Evolutionary conservation across 495 filamentous ascomycete species (phyloP).

Genomic region (Xylaria sp.): DNA sequence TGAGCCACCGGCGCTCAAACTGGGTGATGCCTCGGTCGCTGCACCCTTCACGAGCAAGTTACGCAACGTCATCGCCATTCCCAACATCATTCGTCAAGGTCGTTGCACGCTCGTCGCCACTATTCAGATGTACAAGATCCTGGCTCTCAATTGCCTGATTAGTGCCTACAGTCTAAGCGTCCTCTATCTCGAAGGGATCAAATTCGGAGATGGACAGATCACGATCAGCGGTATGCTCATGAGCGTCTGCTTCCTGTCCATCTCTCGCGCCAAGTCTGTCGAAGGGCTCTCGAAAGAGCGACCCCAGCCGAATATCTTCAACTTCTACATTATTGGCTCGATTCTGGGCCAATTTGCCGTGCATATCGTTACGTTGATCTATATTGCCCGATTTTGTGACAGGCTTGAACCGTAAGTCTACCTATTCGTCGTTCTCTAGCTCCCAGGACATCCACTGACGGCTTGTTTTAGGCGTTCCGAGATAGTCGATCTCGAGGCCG

Average conservation of each 20-base stretch:
- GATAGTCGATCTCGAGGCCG: conserved; percentile 88
- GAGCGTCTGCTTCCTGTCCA: conserved; percentile 98
- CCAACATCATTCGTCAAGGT: conserved; percentile 97
- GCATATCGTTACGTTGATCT: conserved; percentile 93
- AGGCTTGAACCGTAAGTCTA: conserved; percentile 75
- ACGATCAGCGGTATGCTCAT: conserved; percentile 99
- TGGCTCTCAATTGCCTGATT: conserved; percentile 97
- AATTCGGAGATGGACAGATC: conserved; percentile 98
- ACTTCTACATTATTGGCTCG: conserved; percentile 97
- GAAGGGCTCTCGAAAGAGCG: conserved; percentile 96
- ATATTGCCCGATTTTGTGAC: conserved; percentile 89
- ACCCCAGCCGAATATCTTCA: conserved; percentile 98
- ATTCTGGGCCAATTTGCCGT: conserved; percentile 98
- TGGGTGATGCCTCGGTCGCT: conserved; percentile 96
- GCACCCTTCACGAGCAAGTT: conserved; percentile 98
- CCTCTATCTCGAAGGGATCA: conserved; percentile 97
- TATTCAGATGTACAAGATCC: conserved; percentile 99
- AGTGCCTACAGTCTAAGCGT: conserved; percentile 97
- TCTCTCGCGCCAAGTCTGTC: conserved; percentile 93
- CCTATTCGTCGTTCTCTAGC: not conserved
- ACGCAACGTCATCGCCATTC: conserved; percentile 94
- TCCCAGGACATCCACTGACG: conserved; percentile 37
- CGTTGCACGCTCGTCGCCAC: conserved; percentile 96
- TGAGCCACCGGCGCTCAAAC: conserved; percentile 94
- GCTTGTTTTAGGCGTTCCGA: conserved; percentile 62